Evolutionary conservation across 306 rosid genomes (phyloP).

Genomic region (Luffa aegyptiaca): DNA sequence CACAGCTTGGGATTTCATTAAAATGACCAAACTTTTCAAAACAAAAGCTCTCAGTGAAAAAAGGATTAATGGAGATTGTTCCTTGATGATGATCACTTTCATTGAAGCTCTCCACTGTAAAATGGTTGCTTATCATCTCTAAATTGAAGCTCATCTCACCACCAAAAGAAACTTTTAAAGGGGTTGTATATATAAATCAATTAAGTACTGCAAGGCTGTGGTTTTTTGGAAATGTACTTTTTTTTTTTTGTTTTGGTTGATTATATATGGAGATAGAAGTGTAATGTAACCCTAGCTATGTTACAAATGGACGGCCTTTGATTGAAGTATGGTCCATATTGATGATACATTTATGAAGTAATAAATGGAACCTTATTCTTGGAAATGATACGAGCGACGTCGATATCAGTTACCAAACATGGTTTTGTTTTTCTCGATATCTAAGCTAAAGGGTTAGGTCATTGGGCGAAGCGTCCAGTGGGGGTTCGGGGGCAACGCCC

Average conservation of each 20-base stretch:
- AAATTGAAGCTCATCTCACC: not conserved
- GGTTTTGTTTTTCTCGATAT: not conserved
- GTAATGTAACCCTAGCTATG: not conserved
- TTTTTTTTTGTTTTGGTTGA: not conserved
- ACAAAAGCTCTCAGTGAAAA: slow-evolving; percentile 11
- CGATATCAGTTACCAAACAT: not conserved
- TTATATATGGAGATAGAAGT: not conserved
- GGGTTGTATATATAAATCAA: not conserved
- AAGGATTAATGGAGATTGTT: slow-evolving; percentile 1
- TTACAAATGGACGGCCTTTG: not conserved
- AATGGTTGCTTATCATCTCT: slow-evolving; percentile 10
- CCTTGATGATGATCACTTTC: slow-evolving; percentile 12
- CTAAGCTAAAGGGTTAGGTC: too few relatives aligned
- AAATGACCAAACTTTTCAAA: slow-evolving; percentile 10
- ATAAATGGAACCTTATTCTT: not conserved
- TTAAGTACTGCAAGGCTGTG: not conserved
- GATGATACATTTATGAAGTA: not conserved
- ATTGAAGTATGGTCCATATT: slow-evolving; percentile 7
- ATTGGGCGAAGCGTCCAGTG: too few relatives aligned
- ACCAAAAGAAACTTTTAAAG: not conserved
- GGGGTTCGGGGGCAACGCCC: too few relatives aligned
- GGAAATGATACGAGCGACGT: not conserved
- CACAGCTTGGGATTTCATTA: slow-evolving; percentile 7
- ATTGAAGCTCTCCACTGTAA: slow-evolving; percentile 8
- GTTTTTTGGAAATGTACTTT: not conserved